Evolutionary conservation across 177 flowering plant genomes (phyloP).

Genomic region (Vitis hybrid): DNA sequence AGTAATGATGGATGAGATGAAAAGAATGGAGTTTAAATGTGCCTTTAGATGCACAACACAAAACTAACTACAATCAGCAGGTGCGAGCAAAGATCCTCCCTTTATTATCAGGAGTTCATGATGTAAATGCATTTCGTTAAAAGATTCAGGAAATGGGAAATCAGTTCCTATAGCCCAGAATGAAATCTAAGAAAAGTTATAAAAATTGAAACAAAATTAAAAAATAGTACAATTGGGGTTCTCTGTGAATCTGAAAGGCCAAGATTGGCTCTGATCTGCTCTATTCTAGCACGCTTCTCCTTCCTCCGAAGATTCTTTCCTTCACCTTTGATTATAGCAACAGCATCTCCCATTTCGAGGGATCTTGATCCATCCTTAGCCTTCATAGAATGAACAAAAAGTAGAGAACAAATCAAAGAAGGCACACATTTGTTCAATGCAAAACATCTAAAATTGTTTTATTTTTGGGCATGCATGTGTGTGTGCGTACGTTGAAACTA

Average conservation of each 20-base stretch:
- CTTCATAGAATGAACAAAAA: slow-evolving; percentile 24
- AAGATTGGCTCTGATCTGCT: slow-evolving; percentile 93
- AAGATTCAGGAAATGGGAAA: neutral
- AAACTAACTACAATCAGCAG: neutral
- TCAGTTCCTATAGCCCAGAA: neutral
- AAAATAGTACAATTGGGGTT: slow-evolving; percentile 64
- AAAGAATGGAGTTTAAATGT: neutral
- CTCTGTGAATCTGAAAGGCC: slow-evolving; percentile 97
- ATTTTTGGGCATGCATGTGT: neutral
- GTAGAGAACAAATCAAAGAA: slow-evolving; percentile 4
- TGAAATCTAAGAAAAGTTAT: neutral
- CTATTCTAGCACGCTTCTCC: slow-evolving; percentile 88
- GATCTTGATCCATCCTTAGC: slow-evolving; percentile 34
- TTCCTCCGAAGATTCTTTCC: slow-evolving; percentile 77
- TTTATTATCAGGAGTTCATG: neutral
- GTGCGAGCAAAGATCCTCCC: neutral
- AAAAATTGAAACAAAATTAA: neutral
- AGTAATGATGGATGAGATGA: neutral
- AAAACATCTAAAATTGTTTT: neutral
- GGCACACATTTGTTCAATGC: neutral
- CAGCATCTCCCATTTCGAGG: slow-evolving; percentile 67
- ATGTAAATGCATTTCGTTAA: neutral
- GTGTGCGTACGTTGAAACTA: no score
- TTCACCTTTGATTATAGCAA: slow-evolving; percentile 80
- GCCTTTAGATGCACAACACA: neutral